Evolutionary conservation across 129 eudicot species (phyloP).

Genomic region (Kitagawia praeruptora): DNA sequence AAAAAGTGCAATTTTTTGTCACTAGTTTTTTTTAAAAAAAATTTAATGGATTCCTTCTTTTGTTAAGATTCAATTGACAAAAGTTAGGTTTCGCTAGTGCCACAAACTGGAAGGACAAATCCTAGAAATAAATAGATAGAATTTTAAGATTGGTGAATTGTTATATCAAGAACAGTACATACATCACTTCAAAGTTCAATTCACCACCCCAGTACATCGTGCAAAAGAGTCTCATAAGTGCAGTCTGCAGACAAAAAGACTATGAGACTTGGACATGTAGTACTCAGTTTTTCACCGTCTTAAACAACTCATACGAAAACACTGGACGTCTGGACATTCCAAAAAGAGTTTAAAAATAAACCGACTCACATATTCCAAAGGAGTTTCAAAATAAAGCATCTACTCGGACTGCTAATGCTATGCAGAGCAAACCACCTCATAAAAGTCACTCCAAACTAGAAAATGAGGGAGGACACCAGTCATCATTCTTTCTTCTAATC

Average conservation of each 20-base stretch:
- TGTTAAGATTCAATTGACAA: too few species aligned
- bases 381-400: neutral
- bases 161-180: too few species aligned
- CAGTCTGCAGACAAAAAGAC: neutral
- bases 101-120: too few species aligned
- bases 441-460: neutral
- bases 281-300: neutral
- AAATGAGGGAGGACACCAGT: neutral
- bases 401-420: neutral
- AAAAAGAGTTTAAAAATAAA: neutral
- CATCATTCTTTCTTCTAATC: neutral
- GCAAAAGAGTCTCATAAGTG: too few species aligned
- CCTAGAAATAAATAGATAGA: too few species aligned
- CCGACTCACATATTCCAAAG: neutral
- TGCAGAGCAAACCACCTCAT: neutral
- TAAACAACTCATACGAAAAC: neutral
- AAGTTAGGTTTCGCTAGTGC: too few species aligned
- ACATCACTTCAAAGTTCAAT: too few species aligned
- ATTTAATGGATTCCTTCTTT: too few species aligned
- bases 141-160: too few species aligned
- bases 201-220: too few species aligned
- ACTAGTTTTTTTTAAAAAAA: too few species aligned
- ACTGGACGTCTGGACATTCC: neutral
- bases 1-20: too few species aligned
- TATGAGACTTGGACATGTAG: neutral